Base-by-base conservation (phyloP, 2,329 filamentous ascomycete genomes). In the Cercospora beticola region DNA sequence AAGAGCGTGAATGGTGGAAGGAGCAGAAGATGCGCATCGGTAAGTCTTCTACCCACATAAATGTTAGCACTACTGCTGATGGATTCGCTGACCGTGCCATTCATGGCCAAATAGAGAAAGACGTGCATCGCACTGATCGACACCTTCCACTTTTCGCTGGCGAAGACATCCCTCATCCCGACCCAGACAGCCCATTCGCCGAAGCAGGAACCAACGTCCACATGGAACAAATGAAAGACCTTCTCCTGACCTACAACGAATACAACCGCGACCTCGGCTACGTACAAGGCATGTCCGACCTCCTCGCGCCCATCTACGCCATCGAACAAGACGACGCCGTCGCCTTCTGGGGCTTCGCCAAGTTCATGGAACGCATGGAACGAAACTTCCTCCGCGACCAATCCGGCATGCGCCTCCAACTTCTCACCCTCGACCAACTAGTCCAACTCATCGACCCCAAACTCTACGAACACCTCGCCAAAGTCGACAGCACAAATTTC, bases 281-380 rank as follows among this genome's bases (percentile, higher is more conserved):
- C 77, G 95, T 99, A 1, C 95, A 99, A 82, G 95, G 95, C 70
- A 99, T 99, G 95, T 97, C 93, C 12, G 95, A 99, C 80, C 87
- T 99, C 0, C 87, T 99, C 8, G 93, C 95, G 0, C 95, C 95
- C 1, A 93, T 99, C 69, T 99, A 99, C 77, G 95, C 95, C 4
- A 93, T 99, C 23, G 90, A 97, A 82, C 95, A 99, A 82, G 96
- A 99, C 78, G 95, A 99, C 78, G 94, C 95, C 0, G 86, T 97
- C 18, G 95, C 95, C 4, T 99, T 99, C 76, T 99, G 95, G 95
- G 93, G 87, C 0, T 99, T 99, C 79, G 91, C 94, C 73, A 88
- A 89, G 68, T 99, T 98, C 81, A 99, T 99, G 95, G 89, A 96
- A 40, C 89, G 95, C 68, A 99, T 98, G 94, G 95, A 98, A 80